A percentile compares a stretch with the other conserved stretches of the same genome.
Conservation (phyloP, 768 basidiomycete species). For the Kwoniella sp. region DNA sequence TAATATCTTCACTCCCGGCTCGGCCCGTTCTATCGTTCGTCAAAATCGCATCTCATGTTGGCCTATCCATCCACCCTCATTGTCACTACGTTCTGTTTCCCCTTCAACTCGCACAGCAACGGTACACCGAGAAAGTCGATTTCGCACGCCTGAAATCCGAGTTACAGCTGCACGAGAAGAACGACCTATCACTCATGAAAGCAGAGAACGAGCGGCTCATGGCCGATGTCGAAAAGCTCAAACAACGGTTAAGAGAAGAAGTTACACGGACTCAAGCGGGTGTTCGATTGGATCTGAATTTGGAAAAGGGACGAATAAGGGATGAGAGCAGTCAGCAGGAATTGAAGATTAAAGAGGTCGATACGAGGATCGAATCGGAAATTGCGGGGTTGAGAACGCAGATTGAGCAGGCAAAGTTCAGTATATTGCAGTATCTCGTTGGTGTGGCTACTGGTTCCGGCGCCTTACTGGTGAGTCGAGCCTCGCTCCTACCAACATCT, state of each 20-base stretch:
- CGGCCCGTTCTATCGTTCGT: no score
- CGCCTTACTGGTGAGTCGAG: constrained; percentile 55
- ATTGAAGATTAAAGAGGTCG: constrained; percentile 95
- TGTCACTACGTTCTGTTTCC: no score
- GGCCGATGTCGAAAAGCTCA: constrained; percentile 88
- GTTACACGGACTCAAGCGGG: constrained; percentile 89
- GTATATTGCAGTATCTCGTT: constrained; percentile 57
- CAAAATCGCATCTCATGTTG: no score
- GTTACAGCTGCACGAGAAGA: constrained; percentile 93
- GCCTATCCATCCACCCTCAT: no score
- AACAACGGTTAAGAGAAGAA: constrained; percentile 88
- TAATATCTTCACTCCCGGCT: no score
- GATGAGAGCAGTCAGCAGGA: constrained; percentile 91
- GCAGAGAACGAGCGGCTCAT: constrained; percentile 92
- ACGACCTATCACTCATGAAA: constrained; percentile 91
- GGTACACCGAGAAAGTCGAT: constrained; percentile 67
- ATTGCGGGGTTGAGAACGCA: constrained; percentile 77
- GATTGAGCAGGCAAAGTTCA: constrained; percentile 58
- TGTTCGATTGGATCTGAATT: constrained; percentile 88
- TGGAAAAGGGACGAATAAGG: constrained; percentile 88
- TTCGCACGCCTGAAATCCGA: constrained; percentile 96
- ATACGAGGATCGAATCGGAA: constrained; percentile 94
- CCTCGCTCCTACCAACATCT: no score
- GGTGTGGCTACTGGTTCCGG: constrained; percentile 55
- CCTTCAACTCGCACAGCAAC: constrained; percentile 39